phyloP scores from a whole-genome alignment of 1,284 basidiomycete genomes.

The Mycena citricolor region DNA sequence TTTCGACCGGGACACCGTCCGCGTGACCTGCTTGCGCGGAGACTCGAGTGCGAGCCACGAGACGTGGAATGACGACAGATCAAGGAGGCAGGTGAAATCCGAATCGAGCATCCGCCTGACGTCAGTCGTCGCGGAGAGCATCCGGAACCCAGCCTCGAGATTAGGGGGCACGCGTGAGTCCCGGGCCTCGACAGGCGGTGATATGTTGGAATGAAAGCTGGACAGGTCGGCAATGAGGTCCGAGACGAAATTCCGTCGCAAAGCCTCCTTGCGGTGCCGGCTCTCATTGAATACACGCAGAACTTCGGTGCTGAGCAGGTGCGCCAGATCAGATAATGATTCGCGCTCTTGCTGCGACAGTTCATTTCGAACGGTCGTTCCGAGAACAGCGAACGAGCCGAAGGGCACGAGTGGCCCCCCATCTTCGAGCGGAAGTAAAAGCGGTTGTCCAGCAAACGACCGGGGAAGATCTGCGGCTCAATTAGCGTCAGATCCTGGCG shows the following conservation, averaged over 20 bases:
- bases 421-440: constrained; percentile 6
- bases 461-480: constrained; percentile 8
- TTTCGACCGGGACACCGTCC: constrained; percentile 7
- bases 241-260: constrained; percentile 7
- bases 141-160: constrained; percentile 3
- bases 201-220: constrained; percentile 7
- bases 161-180: not conserved
- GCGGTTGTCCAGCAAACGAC: constrained; percentile 8
- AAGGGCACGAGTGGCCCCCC: constrained; percentile 7
- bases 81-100: constrained; percentile 11
- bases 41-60: constrained; percentile 1
- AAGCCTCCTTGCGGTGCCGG: constrained; percentile 7
- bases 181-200: not conserved
- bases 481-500: not conserved
- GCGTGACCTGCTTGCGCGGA: not conserved
- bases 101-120: constrained; percentile 12
- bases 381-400: constrained; percentile 9
- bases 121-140: constrained; percentile 4
- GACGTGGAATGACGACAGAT: constrained; percentile 7
- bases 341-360: constrained; percentile 6
- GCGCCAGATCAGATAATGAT: constrained; percentile 4
- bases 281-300: constrained; percentile 7
- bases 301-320: constrained; percentile 9
- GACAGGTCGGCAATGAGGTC: constrained; percentile 9
- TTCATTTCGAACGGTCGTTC: not conserved